These are phyloP conservation scores for Blakeslea trispora DNA, from an alignment of 371 early-diverging fungal species.

Conservation along the genomic window DNA sequence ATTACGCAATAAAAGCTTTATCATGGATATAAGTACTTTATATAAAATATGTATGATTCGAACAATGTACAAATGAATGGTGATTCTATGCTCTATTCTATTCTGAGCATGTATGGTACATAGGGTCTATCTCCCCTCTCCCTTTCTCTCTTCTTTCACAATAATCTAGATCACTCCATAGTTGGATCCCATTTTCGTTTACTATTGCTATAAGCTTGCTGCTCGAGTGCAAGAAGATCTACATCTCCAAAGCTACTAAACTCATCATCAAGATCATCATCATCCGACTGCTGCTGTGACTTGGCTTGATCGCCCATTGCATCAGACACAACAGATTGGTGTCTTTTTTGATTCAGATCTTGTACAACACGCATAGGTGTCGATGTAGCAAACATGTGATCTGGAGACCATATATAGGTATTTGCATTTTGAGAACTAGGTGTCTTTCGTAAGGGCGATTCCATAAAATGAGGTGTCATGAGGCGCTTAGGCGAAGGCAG, in stretches of 20 bases:
- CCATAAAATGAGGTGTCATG: constrained; percentile 9
- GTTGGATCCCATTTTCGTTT: background rate
- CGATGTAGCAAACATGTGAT: constrained; percentile 20
- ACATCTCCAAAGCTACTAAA: constrained; percentile 11
- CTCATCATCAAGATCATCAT: constrained; percentile 13
- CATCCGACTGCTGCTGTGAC: background rate
- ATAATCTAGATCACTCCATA: background rate
- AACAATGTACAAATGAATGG: too few species aligned
- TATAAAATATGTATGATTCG: too few species aligned
- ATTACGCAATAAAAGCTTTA: too few species aligned
- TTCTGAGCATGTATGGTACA: too few species aligned
- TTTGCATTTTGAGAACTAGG: background rate
- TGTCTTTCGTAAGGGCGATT: constrained; percentile 9
- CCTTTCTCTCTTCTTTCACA: too few species aligned
- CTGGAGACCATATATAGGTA: constrained; percentile 20
- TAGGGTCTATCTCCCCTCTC: too few species aligned
- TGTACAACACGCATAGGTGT: constrained; percentile 19
- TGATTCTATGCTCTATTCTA: too few species aligned
- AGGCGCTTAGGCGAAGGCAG: constrained; percentile 17
- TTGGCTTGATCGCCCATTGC: background rate
- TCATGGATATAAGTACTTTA: too few species aligned
- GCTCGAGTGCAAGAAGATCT: constrained; percentile 1
- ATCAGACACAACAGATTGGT: background rate
- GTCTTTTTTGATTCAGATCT: background rate
- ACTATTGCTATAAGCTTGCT: background rate